Evolutionary conservation across 352 stramenopile species (phyloP), one percentile per base, ranked within the genome.

Genomic region (Phytophthora foliorum): DNA sequence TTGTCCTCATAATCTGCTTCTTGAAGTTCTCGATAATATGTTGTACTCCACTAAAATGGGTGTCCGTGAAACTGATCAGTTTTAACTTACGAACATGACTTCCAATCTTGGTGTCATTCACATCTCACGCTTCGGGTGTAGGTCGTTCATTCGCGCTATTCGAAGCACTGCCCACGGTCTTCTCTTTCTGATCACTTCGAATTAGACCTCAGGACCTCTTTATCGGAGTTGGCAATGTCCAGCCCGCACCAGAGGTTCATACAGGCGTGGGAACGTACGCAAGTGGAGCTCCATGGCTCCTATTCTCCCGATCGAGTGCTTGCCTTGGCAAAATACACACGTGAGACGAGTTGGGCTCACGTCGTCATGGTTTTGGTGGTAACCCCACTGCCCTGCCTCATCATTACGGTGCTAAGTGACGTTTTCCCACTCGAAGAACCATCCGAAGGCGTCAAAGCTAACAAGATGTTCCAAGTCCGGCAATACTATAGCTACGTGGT

Each of bases 401-500:
- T 66, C 16, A 25, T 62, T 1, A 63, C 59, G 0, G 22, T 72
- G 8, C 17, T 68, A 4, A 50, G 53, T 16, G 70, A 78, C 22
- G 14, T 55, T 1, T 5, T 72, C 3, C 42, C 39, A 2, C 56
- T 78, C 0, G 38, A 31, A 19, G 6, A 68, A 4, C 70, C 70
- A 21, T 65, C 36, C 9, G 27, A 57, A 32, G 70, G 65, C 0
- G 2, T 68, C 2, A 6, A 58, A 5, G 44, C 10, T 5, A 78
- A 75, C 36, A 61, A 49, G 3, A 38, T 46, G 24, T 64, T 75
- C 22, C 42, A 56, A 21, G 10, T 72, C 2, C 69, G 69, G 2
- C 46, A 72, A 38, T 75, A 48, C 41, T 66, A 65, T 38, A 51
- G 14, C 19, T 78, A 55, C 49, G 31, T 65, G 17, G 50, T 75